phyloP scores from a whole-genome alignment of 257 asterid genomes.

The Nicotiana benthamiana region DNA sequence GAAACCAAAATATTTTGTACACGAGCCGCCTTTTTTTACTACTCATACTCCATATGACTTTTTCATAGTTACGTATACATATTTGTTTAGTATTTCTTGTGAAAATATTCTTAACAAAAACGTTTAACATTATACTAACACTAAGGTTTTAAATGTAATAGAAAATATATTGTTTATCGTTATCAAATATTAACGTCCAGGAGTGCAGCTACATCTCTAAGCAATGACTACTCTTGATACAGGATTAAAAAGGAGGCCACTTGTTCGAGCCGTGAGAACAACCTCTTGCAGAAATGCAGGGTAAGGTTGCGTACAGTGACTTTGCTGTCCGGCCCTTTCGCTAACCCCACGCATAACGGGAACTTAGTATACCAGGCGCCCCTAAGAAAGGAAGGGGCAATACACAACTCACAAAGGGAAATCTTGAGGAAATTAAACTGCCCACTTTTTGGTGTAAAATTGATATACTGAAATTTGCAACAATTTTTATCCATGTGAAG shows the following conservation, averaged over 20 bases:
- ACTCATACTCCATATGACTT: neutral
- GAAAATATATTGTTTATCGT: neutral
- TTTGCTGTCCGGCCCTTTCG: too few relatives aligned
- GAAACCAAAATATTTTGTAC: fast-evolving
- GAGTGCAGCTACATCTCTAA: neutral
- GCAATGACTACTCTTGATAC: neutral
- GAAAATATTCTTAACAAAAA: neutral
- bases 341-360: too few relatives aligned
- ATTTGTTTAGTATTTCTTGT: neutral
- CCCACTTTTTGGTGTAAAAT: neutral
- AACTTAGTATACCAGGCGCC: too few relatives aligned
- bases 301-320: too few relatives aligned
- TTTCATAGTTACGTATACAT: neutral
- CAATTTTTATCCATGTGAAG: neutral
- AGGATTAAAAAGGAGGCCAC: too few relatives aligned
- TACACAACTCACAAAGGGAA: neutral
- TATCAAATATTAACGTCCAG: neutral
- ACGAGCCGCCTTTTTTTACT: too few relatives aligned
- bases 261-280: too few relatives aligned
- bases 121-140: neutral
- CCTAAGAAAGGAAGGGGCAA: neutral
- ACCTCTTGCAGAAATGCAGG: too few relatives aligned
- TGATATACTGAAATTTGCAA: neutral
- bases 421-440: neutral
- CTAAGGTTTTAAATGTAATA: neutral